Conservation (phyloP, 805 yeast genomes). For the Nakazawaea ishiwadae region DNA sequence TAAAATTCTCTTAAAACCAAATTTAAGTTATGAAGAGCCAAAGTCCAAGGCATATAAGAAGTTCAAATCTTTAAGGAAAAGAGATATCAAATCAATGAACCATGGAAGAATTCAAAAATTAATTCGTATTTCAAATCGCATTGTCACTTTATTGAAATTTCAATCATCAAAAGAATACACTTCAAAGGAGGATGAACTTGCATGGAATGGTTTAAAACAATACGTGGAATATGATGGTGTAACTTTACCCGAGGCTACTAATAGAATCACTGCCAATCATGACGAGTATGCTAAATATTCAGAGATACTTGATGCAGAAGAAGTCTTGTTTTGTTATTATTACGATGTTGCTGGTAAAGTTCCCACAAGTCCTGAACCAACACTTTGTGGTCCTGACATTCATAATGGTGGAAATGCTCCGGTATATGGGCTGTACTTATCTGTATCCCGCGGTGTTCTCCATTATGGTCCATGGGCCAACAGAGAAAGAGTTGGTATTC, state of each 20-base stretch:
- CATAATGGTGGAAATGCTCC: slow-evolving; percentile 60
- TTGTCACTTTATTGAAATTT: not conserved
- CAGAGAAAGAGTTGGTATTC: slow-evolving; percentile 67
- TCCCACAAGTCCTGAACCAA: slow-evolving; percentile 30
- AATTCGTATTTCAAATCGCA: not conserved
- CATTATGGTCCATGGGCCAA: slow-evolving; percentile 97
- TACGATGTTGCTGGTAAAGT: slow-evolving; percentile 71
- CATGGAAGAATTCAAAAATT: slow-evolving; percentile 6
- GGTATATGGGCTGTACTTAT: slow-evolving; percentile 55
- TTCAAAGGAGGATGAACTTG: not conserved
- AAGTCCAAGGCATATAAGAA: too few relatives aligned
- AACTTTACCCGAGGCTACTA: not conserved
- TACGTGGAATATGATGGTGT: not conserved
- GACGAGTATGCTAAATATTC: slow-evolving; percentile 84
- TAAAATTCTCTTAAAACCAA: slow-evolving; percentile 63
- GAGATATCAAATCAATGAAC: slow-evolving; percentile 3
- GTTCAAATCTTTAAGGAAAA: slow-evolving; percentile 5
- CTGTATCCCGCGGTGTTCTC: slow-evolving; percentile 55
- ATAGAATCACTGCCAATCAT: slow-evolving; percentile 24
- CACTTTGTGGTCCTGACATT: slow-evolving; percentile 44
- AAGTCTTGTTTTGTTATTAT: slow-evolving; percentile 51
- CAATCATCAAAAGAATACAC: not conserved
- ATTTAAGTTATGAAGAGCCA: slow-evolving; percentile 50
- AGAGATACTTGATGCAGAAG: slow-evolving; percentile 57
- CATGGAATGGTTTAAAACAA: not conserved